These are phyloP conservation scores for Lachnellula arida DNA, from an alignment of 2,329 filamentous ascomycete genomes.

Conservation along the genomic window DNA sequence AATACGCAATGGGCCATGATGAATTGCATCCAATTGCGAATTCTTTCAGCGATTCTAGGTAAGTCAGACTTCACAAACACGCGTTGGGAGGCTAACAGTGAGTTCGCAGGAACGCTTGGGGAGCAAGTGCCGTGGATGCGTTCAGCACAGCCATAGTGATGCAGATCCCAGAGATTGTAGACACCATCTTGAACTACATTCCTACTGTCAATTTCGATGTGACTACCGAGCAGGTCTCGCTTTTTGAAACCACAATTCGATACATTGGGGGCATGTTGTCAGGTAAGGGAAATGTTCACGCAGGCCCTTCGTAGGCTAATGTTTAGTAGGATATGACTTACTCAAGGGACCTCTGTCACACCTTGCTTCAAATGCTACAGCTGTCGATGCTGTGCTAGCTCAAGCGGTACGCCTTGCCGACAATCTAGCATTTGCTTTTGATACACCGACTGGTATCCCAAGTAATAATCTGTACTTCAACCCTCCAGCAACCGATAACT, in stretches of 20 bases:
- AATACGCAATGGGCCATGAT: slow-evolving; percentile 73
- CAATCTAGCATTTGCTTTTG: slow-evolving; percentile 70
- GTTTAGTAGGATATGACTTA: slow-evolving; percentile 57
- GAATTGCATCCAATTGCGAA: slow-evolving; percentile 67
- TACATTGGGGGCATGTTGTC: slow-evolving; percentile 79
- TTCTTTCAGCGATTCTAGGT: slow-evolving; percentile 64
- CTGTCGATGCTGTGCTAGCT: slow-evolving; percentile 54
- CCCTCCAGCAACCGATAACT: slow-evolving; percentile 45
- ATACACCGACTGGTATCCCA: slow-evolving; percentile 71
- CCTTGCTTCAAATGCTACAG: slow-evolving; percentile 40
- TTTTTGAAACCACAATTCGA: slow-evolving; percentile 89
- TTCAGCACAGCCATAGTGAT: slow-evolving; percentile 77
- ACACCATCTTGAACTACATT: slow-evolving; percentile 67
- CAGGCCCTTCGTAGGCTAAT: neutral
- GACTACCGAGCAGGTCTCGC: slow-evolving; percentile 56
- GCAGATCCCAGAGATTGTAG: slow-evolving; percentile 61
- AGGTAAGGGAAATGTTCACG: slow-evolving; percentile 43
- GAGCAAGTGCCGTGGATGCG: slow-evolving; percentile 76
- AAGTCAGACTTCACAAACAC: slow-evolving; percentile 21
- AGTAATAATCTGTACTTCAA: slow-evolving; percentile 62
- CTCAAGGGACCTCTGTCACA: slow-evolving; percentile 60
- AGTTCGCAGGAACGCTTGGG: slow-evolving; percentile 69
- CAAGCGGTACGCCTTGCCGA: slow-evolving; percentile 69
- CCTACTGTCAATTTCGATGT: slow-evolving; percentile 65
- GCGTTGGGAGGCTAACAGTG: slow-evolving; percentile 8